A percentile compares a stretch with the other conserved stretches of the same genome.
These are phyloP conservation scores for Pythium aristosporum DNA, from an alignment of 352 stramenopile species.

Conservation along the genomic window DNA sequence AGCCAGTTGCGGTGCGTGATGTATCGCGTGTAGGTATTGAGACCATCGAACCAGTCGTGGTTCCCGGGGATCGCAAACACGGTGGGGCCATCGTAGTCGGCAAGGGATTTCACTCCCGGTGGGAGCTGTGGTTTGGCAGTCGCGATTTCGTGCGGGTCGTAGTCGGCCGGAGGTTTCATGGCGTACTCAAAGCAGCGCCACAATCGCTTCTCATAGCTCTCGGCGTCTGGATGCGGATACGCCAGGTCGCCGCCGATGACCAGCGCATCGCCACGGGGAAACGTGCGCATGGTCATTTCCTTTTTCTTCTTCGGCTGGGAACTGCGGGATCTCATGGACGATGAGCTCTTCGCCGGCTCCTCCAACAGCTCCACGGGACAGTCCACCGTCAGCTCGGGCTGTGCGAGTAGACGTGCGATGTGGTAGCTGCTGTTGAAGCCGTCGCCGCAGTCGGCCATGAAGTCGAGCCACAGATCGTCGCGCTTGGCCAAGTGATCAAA, in stretches of 20 bases:
- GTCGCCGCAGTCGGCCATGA: constrained; percentile 93
- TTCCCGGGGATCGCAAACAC: constrained; percentile 89
- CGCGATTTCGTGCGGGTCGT: constrained; percentile 88
- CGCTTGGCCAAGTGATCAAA: constrained; percentile 81
- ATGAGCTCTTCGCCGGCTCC: neutral
- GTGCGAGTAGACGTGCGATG: constrained; percentile 88
- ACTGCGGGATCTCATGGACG: constrained; percentile 21
- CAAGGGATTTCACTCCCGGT: constrained; percentile 40
- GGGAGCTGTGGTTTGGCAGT: constrained; percentile 72
- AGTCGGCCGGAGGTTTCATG: constrained; percentile 86
- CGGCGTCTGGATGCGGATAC: constrained; percentile 87
- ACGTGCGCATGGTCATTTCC: constrained; percentile 44
- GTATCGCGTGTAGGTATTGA: constrained; percentile 91
- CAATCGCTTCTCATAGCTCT: constrained; percentile 89
- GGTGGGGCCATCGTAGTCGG: constrained; percentile 68
- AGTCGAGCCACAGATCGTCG: constrained; percentile 92
- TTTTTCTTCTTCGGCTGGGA: constrained; percentile 15
- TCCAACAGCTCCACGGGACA: constrained; percentile 37
- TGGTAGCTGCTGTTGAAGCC: constrained; percentile 94
- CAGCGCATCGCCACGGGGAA: constrained; percentile 86
- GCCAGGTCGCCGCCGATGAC: constrained; percentile 92
- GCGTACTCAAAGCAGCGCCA: constrained; percentile 94
- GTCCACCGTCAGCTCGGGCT: constrained; percentile 83
- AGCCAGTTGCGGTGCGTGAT: constrained; percentile 92
- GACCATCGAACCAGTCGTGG: constrained; percentile 94